A percentile compares a stretch with the other conserved stretches of the same genome.
Conservation (phyloP, 805 yeast species). For the Nakazawaea siamensis region DNA sequence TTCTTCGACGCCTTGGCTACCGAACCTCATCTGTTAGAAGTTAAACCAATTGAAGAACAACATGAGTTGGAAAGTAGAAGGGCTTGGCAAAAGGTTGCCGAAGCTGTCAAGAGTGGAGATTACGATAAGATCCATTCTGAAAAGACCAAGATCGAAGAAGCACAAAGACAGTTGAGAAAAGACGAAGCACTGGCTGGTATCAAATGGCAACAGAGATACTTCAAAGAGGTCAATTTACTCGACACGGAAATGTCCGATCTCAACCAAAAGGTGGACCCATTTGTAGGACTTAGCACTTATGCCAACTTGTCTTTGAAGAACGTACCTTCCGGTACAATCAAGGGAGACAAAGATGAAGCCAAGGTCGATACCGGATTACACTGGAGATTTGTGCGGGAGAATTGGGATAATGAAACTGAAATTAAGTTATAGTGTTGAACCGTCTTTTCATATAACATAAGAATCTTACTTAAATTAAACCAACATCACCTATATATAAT, state of each 20-base stretch:
- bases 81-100: conserved; percentile 89
- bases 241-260: conserved; percentile 13
- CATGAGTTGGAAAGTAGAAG: conserved; percentile 73
- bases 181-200: conserved; percentile 56
- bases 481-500: not conserved
- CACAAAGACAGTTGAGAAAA: conserved; percentile 76
- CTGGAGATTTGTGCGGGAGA: conserved; percentile 58
- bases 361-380: conserved; percentile 33
- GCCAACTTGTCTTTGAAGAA: conserved; percentile 54
- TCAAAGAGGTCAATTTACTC: conserved; percentile 39
- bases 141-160: conserved; percentile 74
- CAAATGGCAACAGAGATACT: conserved; percentile 81
- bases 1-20: conserved; percentile 56
- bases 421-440: conserved; percentile 39
- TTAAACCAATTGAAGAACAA: conserved; percentile 80
- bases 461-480: no score
- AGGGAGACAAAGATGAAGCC: conserved; percentile 45
- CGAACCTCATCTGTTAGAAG: conserved; percentile 48
- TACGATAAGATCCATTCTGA: conserved; percentile 67
- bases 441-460: no score
- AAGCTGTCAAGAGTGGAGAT: conserved; percentile 70
- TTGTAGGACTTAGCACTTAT: conserved; percentile 31
- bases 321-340: conserved; percentile 58
- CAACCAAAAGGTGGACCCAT: conserved; percentile 27
- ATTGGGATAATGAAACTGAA: conserved; percentile 55